Percentiles rank a stretch among this genome's conserved stretches.
Evolutionary conservation across 2,329 filamentous ascomycete species (phyloP).

Genomic region (Zelopaecilomyces penicillatus): DNA sequence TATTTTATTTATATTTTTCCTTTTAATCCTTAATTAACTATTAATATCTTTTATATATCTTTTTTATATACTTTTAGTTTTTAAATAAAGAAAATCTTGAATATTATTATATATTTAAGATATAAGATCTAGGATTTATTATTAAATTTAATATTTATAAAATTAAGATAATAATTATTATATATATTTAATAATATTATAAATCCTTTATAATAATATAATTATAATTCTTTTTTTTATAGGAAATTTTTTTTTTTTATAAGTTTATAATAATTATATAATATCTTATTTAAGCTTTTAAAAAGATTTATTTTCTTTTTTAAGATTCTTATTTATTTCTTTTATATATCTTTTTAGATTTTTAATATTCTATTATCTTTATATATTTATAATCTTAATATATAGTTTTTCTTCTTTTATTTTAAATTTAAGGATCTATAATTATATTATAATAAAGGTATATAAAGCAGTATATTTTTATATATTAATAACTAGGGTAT

Average conservation of each 20-base stretch:
- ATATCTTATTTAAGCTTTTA: not conserved
- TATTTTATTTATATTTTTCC: too few relatives aligned
- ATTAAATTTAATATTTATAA: too few relatives aligned
- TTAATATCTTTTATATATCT: too few relatives aligned
- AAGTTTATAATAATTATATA: not conserved
- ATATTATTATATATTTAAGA: too few relatives aligned
- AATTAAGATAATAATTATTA: too few relatives aligned
- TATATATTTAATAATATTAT: too few relatives aligned
- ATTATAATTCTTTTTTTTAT: not conserved
- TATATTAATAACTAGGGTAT: not conserved
- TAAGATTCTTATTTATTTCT: not conserved
- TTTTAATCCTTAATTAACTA: too few relatives aligned
- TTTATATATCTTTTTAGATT: not conserved
- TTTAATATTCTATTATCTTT: not conserved
- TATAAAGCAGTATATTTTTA: not conserved
- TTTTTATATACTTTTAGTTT: too few relatives aligned
- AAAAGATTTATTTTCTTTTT: not conserved
- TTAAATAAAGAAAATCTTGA: too few relatives aligned
- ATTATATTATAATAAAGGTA: not conserved
- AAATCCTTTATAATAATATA: not conserved
- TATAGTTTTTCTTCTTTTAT: not conserved
- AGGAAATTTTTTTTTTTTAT: not conserved
- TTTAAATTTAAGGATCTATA: not conserved
- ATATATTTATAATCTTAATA: not conserved
- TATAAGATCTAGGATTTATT: too few relatives aligned